phyloP scores from a whole-genome alignment of 108 stramenopile species.

The Cyclostephanos tholiformis region DNA sequence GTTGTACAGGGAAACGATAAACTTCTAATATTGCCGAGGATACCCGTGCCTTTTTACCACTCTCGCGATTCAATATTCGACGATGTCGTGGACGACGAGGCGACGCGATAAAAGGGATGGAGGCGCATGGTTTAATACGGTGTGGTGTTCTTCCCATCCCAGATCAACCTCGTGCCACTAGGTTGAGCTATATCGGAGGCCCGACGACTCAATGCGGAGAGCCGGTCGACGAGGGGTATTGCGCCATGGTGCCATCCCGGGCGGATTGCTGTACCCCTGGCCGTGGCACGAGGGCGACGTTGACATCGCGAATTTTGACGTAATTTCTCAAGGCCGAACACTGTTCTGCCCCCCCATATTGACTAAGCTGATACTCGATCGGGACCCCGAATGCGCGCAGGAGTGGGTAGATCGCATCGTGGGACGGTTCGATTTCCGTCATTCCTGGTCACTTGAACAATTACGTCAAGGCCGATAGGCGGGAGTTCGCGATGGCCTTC shows the following conservation, averaged over 20 bases:
- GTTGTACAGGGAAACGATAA: constrained; percentile 55
- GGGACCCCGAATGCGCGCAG: constrained; percentile 71
- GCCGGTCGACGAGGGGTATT: constrained; percentile 49
- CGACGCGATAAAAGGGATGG: constrained; percentile 72
- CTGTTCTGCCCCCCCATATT: constrained; percentile 92
- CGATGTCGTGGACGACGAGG: constrained; percentile 62
- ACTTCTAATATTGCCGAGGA: constrained; percentile 60
- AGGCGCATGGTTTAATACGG: too few relatives aligned
- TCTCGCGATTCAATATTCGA: constrained; percentile 80
- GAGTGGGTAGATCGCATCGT: constrained; percentile 81
- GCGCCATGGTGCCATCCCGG: constrained; percentile 74
- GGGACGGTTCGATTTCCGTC: constrained; percentile 74
- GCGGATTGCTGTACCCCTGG: constrained; percentile 77
- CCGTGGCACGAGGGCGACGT: constrained; percentile 69
- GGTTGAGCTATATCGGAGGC: constrained; percentile 53
- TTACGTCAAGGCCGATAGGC: constrained; percentile 54
- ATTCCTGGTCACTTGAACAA: constrained; percentile 91
- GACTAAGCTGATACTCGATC: constrained; percentile 87
- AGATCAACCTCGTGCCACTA: constrained; percentile 72
- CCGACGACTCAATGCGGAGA: too few relatives aligned
- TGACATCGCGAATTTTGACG: constrained; percentile 63
- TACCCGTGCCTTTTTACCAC: constrained; percentile 76
- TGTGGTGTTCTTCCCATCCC: constrained; percentile 88
- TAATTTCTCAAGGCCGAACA: constrained; percentile 60
- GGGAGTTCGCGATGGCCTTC: constrained; percentile 85